Base-by-base conservation (phyloP, 768 basidiomycete species). In the Harrya chromipes region DNA sequence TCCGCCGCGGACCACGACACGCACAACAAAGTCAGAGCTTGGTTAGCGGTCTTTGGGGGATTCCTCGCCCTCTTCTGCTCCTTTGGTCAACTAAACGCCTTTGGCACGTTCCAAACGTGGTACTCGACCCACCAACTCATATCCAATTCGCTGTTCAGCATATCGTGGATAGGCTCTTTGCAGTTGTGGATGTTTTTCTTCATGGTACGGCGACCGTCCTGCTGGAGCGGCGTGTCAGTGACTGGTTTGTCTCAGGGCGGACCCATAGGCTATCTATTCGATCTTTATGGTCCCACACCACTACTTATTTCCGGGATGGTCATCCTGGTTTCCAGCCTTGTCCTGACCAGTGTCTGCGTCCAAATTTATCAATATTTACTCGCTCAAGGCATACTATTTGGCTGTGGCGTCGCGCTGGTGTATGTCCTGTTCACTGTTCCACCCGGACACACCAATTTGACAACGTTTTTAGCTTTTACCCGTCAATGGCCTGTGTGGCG, bases 141-240 rank as follows among this genome's bases (percentile, higher is more conserved):
- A 16, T 62, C 73, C 54, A 54, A 75, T 31, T 66, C 79, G 13
- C 69, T 80, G 13, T 81, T 80, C 33, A 76, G 73, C 20, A 83
- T 87, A 53, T 81, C 84, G 3, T 85, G 84, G 81, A 85, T 87
- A 54, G 85, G 84, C 6, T 82, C 82, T 2, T 53, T 86, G 40
- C 85, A 87, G 57, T 68, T 87, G 4, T 86, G 80, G 75, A 67
- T 78, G 17, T 84, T 87, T 63, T 87, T 86, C 71, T 78, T 84
- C 57, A 80, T 82, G 50, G 85, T 86, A 62, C 41, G 82, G 58
- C 26, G 29, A 44, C 43, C 42, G 47, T 37, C 33, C 21, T 26
- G 24, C 12, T 11, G 11, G 8, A 41, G 7, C 10, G 17, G 26
- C 21, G 2, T 21, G 31, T 53, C 49, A 6, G 40, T 54, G 43